Percentiles rank a stretch among this genome's conserved stretches.
These are phyloP conservation scores for Plasmodium adleri DNA, from an alignment of 169 alveolate species.

Conservation along the genomic window DNA sequence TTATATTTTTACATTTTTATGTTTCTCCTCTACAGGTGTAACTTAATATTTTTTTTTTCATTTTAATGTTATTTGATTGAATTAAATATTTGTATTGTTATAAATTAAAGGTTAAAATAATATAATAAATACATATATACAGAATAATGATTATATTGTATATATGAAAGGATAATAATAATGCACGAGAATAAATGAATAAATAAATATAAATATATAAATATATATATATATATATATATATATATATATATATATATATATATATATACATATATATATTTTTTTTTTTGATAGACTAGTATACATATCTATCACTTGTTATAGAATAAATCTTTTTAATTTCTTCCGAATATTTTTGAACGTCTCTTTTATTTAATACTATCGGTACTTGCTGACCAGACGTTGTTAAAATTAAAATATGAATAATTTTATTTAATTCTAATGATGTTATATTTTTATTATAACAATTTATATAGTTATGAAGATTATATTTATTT, in stretches of 20 bases:
- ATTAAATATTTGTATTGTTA: neutral
- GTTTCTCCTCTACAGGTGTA: too few species aligned
- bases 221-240: neutral
- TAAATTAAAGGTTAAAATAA: neutral
- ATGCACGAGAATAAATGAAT: neutral
- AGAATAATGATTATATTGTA: neutral
- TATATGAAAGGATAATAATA: neutral
- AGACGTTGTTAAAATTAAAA: neutral
- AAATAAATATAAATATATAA: neutral
- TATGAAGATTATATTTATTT: neutral
- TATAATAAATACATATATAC: neutral
- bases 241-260: neutral
- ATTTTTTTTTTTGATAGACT: neutral
- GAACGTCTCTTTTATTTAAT: constrained; percentile 5
- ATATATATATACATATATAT: neutral
- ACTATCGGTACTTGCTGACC: constrained; percentile 27
- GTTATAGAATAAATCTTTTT: neutral
- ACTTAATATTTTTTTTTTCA: too few species aligned
- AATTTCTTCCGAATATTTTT: neutral
- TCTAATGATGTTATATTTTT: neutral
- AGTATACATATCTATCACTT: constrained; percentile 1
- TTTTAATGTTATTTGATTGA: neutral
- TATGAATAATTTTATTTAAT: neutral
- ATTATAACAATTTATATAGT: neutral
- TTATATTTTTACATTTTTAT: too few species aligned